Percentiles rank a stretch among this genome's conserved stretches.
Conservation (phyloP, 2,329 filamentous ascomycete genomes). For the Ophiostoma sp. region DNA sequence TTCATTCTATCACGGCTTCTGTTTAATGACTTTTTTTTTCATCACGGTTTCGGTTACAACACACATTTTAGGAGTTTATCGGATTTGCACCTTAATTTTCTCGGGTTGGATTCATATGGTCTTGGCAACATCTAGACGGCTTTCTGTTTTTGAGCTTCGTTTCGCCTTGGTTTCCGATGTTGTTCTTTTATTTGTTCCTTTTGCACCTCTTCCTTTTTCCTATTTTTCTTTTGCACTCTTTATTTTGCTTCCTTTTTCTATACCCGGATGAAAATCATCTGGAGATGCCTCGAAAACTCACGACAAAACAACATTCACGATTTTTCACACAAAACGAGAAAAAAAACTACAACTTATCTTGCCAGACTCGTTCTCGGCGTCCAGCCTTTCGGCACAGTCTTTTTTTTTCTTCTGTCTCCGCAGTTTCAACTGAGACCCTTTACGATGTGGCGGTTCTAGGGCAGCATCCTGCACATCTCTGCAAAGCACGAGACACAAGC, state of each 20-base stretch:
- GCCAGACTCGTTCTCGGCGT: conserved; percentile 6
- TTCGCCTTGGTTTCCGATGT: not conserved
- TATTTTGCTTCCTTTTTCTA: conserved; percentile 11
- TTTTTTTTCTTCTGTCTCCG: not conserved
- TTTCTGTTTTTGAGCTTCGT: conserved; percentile 11
- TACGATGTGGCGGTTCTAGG: conserved; percentile 3
- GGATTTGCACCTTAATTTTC: conserved; percentile 18
- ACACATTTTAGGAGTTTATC: conserved; percentile 8
- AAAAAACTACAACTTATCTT: conserved; percentile 17
- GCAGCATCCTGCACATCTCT: not conserved
- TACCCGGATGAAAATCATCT: not conserved
- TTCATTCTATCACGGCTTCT: conserved; percentile 15
- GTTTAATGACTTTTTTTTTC: conserved; percentile 4
- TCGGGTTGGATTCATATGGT: conserved; percentile 15
- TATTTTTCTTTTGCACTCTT: conserved; percentile 3
- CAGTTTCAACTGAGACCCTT: not conserved
- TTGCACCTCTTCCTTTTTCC: not conserved
- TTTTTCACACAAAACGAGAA: conserved; percentile 15
- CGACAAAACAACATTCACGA: conserved; percentile 21
- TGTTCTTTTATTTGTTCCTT: not conserved
- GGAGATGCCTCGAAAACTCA: not conserved
- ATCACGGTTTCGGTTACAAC: conserved; percentile 8
- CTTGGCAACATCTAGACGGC: conserved; percentile 15
- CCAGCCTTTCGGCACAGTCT: conserved; percentile 4
- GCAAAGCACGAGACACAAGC: not conserved